Evolutionary conservation across 176 grass and related monocot species (phyloP), one percentile per base, ranked within the genome.

Genomic region (Themeda triandra): DNA sequence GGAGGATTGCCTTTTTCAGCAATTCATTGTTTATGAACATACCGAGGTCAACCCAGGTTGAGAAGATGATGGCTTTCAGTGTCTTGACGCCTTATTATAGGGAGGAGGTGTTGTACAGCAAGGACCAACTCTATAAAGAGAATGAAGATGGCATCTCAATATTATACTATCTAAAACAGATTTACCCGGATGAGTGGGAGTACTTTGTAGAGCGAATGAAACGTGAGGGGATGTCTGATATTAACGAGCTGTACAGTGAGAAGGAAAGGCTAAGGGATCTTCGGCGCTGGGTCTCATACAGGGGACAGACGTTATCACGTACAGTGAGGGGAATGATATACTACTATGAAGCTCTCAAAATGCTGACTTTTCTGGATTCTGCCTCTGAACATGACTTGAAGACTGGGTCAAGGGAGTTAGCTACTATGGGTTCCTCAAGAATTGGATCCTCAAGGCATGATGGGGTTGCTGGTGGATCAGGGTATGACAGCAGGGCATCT

Each of bases 11-110:
- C 60, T 98, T 98, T 71, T 98, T 98, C 82, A 91, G 90, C 91
- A 98, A 98, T 75, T 98, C 95, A 24, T 85, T 98, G 67, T 98
- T 98, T 82, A 98, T 98, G 95, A 98, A 98, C 77, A 98, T 98
- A 94, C 95, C 95, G 15, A 75, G 95, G 64, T 92, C 95, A 35
- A 92, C 92, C 54, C 92, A 85, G 79, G 95, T 98, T 42, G 92
- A 98, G 88, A 98, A 98, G 85, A 98, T 98, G 95, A 89, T 89
- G 87, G 66, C 95, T 35, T 98, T 98, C 44, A 93, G 92, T 75
- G 95, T 98, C 27, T 80, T 98, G 84, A 98, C 95, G 6, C 95
- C 95, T 82, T 98, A 98, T 83, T 98, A 95, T 86, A 92, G 86
- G 44, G 95, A 98, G 87, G 95, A 98, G 66, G 91, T 98, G 83